phyloP scores from a whole-genome alignment of 306 rosid genomes.

The Ceratonia siliqua region DNA sequence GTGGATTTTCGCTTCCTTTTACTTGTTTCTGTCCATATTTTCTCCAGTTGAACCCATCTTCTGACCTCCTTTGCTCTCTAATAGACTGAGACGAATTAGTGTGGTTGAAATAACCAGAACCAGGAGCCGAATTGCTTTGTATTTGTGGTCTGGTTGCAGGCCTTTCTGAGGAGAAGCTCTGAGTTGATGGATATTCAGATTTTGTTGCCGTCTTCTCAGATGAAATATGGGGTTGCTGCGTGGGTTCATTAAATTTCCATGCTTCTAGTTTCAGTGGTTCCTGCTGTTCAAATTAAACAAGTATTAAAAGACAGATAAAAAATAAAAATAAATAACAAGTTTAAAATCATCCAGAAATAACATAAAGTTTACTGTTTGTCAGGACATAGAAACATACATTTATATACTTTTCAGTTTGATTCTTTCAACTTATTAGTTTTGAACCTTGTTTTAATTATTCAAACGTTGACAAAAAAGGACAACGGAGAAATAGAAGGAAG shows the following conservation, averaged over 20 bases:
- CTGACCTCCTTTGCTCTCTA: slow-evolving; percentile 62
- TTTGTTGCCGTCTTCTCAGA: slow-evolving; percentile 48
- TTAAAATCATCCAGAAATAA: background rate
- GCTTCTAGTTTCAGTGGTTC: slow-evolving; percentile 43
- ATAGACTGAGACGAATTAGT: slow-evolving; percentile 37
- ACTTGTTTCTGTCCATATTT: slow-evolving; percentile 96
- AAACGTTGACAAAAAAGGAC: background rate
- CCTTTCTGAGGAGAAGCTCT: slow-evolving; percentile 45
- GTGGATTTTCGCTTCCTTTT: slow-evolving; percentile 92
- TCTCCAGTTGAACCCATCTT: slow-evolving; percentile 93
- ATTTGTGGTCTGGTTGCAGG: slow-evolving; percentile 26
- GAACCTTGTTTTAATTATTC: slow-evolving; percentile 8
- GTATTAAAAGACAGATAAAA: background rate
- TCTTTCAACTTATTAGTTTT: slow-evolving; percentile 26
- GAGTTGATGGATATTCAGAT: slow-evolving; percentile 48
- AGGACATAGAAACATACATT: slow-evolving; percentile 11
- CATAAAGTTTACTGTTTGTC: background rate
- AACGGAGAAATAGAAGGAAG: background rate
- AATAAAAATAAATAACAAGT: slow-evolving; percentile 10
- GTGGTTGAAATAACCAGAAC: slow-evolving; percentile 39
- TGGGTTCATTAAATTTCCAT: slow-evolving; percentile 53
- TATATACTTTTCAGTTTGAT: slow-evolving; percentile 14
- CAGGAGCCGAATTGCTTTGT: slow-evolving; percentile 35
- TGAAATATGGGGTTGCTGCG: slow-evolving; percentile 30
- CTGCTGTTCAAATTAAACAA: slow-evolving; percentile 39